Evolutionary conservation across 2,329 filamentous ascomycete species (phyloP).

Genomic region (Neocucurbitaria cava): DNA sequence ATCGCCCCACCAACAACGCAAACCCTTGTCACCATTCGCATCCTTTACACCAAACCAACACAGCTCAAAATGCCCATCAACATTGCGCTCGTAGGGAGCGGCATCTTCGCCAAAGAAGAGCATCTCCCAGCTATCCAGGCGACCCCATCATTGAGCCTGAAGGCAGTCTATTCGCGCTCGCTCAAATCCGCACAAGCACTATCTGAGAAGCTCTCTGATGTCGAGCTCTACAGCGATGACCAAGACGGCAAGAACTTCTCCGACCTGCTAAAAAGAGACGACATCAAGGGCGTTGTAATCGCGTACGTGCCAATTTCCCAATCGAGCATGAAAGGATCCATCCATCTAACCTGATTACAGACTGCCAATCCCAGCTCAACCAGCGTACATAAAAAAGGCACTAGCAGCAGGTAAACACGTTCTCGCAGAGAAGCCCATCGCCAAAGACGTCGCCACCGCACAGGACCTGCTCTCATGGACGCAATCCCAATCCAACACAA

Average conservation of each 20-base stretch:
- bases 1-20: not conserved
- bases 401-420: slow-evolving; percentile 73
- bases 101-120: slow-evolving; percentile 67
- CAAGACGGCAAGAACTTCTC: slow-evolving; percentile 56
- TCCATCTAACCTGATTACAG: slow-evolving; percentile 33
- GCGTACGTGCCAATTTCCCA: slow-evolving; percentile 46
- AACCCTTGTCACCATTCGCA: not conserved
- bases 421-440: slow-evolving; percentile 73
- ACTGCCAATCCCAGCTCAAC: slow-evolving; percentile 69
- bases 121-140: slow-evolving; percentile 69
- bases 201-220: slow-evolving; percentile 45
- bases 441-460: slow-evolving; percentile 63
- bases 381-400: slow-evolving; percentile 64
- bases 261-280: slow-evolving; percentile 61
- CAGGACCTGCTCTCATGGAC: slow-evolving; percentile 59
- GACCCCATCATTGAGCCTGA: slow-evolving; percentile 61
- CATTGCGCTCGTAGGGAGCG: slow-evolving; percentile 68
- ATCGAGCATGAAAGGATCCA: not conserved
- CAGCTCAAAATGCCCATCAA: slow-evolving; percentile 49
- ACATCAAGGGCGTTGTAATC: slow-evolving; percentile 64
- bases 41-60: not conserved
- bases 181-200: slow-evolving; percentile 60
- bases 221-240: slow-evolving; percentile 67
- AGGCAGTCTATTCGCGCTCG: slow-evolving; percentile 71
- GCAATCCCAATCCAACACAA: slow-evolving; percentile 44